These are phyloP conservation scores for Avicennia marina DNA, from an alignment of 257 asterid species.

Conservation along the genomic window DNA sequence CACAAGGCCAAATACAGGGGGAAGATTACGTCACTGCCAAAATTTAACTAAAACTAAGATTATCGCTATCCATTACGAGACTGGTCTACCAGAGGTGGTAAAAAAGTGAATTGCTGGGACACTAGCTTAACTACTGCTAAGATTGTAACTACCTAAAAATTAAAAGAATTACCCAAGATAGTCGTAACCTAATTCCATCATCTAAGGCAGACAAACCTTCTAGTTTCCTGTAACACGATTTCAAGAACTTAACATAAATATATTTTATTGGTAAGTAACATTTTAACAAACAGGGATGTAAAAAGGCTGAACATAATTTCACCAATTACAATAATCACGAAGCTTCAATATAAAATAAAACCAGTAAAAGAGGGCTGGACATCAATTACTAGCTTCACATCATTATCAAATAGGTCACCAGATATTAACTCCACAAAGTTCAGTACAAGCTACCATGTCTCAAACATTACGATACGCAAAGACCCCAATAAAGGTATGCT, in stretches of 20 bases:
- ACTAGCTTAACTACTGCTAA: conserved; percentile 12
- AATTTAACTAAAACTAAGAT: conserved; percentile 55
- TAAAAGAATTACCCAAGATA: not conserved
- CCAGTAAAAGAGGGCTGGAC: conserved; percentile 18
- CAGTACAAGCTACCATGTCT: conserved; percentile 33
- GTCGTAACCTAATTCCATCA: not conserved
- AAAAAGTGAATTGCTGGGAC: not conserved
- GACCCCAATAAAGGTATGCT: conserved; percentile 43
- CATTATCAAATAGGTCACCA: conserved; percentile 27
- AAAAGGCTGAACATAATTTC: conserved; percentile 1
- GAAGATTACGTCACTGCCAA: conserved; percentile 59
- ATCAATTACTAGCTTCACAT: conserved; percentile 13
- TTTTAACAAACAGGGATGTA: not conserved
- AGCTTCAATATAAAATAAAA: conserved; percentile 11
- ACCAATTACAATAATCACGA: conserved; percentile 9
- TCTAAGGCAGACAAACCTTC: not conserved
- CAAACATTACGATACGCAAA: conserved; percentile 34
- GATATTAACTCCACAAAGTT: conserved; percentile 30
- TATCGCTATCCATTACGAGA: conserved; percentile 44
- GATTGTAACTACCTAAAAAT: conserved; percentile 10
- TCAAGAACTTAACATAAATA: conserved; percentile 2
- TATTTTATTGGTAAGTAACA: too few relatives aligned
- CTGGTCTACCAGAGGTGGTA: conserved; percentile 37
- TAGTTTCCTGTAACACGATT: not conserved
- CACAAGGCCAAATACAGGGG: conserved; percentile 80